Percentiles rank a stretch among this genome's conserved stretches.
phyloP scores from a whole-genome alignment of 257 asterid genomes.

The Capsicum pubescens region DNA sequence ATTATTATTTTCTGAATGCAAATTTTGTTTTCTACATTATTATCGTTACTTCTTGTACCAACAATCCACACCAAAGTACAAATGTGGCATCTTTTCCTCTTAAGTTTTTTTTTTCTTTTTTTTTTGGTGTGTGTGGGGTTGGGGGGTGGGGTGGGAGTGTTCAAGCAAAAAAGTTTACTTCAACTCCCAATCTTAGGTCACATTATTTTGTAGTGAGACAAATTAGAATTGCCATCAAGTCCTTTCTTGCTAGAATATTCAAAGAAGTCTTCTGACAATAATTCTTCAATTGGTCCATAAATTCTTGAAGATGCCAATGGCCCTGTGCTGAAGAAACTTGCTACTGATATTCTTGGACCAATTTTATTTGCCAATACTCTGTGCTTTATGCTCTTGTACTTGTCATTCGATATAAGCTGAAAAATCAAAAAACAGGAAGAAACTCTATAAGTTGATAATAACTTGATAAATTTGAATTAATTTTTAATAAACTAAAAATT shows the following conservation, averaged over 20 bases:
- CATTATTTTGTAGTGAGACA: slow-evolving; percentile 62
- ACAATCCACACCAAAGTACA: too few relatives aligned
- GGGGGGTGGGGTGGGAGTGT: too few relatives aligned
- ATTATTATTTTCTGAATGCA: too few relatives aligned
- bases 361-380: slow-evolving; percentile 53
- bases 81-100: too few relatives aligned
- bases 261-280: slow-evolving; percentile 55
- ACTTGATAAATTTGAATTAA: too few relatives aligned
- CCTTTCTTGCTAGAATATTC: slow-evolving; percentile 46
- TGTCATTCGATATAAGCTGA: slow-evolving; percentile 70
- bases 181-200: slow-evolving; percentile 7
- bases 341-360: slow-evolving; percentile 69
- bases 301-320: slow-evolving; percentile 35
- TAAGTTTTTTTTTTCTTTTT: too few relatives aligned
- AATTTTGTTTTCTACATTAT: too few relatives aligned
- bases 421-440: not conserved
- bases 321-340: slow-evolving; percentile 63
- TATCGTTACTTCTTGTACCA: too few relatives aligned
- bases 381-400: slow-evolving; percentile 57
- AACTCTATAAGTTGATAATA: not conserved
- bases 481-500: not conserved
- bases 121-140: too few relatives aligned
- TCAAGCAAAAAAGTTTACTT: not conserved
- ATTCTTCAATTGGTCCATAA: slow-evolving; percentile 67
- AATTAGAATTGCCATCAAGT: slow-evolving; percentile 54